Evolutionary conservation across 2,329 filamentous ascomycete species (phyloP).

Genomic region (Claviceps quebecensis): DNA sequence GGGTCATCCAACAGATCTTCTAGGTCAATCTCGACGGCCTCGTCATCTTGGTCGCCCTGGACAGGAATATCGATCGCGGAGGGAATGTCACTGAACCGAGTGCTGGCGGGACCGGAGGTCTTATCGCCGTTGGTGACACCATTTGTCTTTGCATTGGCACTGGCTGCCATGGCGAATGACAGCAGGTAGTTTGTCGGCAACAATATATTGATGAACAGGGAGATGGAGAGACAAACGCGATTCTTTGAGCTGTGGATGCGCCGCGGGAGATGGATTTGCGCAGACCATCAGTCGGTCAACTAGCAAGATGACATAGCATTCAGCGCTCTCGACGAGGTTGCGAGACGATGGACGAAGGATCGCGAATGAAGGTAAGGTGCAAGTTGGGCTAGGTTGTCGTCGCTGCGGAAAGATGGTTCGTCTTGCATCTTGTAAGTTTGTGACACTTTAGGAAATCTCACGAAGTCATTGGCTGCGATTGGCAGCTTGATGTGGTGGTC

Average conservation of each 20-base stretch:
- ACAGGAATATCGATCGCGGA: conserved; percentile 53
- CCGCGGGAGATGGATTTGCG: conserved; percentile 15
- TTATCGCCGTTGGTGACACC: conserved; percentile 27
- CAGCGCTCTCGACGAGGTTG: conserved; percentile 4
- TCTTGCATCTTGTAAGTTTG: not conserved
- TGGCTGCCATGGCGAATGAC: conserved; percentile 25
- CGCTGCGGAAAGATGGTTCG: not conserved
- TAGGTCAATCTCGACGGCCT: conserved; percentile 83
- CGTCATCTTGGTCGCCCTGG: conserved; percentile 49
- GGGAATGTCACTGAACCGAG: conserved; percentile 51
- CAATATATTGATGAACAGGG: not conserved
- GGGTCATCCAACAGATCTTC: conserved; percentile 85
- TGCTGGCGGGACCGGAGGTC: conserved; percentile 27
- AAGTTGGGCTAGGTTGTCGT: not conserved
- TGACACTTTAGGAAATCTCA: not conserved
- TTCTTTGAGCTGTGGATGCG: conserved; percentile 17
- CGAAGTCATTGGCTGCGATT: not conserved
- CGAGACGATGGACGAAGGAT: not conserved
- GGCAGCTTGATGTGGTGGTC: not conserved
- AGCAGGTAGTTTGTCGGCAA: not conserved
- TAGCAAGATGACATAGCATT: conserved; percentile 14
- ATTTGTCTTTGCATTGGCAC: conserved; percentile 30
- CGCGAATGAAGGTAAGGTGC: not conserved
- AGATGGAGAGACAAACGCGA: conserved; percentile 14
- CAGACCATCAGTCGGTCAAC: conserved; percentile 15